Base-by-base conservation (phyloP, 805 yeast genomes). In the Kluyveromyces aestuarii region DNA sequence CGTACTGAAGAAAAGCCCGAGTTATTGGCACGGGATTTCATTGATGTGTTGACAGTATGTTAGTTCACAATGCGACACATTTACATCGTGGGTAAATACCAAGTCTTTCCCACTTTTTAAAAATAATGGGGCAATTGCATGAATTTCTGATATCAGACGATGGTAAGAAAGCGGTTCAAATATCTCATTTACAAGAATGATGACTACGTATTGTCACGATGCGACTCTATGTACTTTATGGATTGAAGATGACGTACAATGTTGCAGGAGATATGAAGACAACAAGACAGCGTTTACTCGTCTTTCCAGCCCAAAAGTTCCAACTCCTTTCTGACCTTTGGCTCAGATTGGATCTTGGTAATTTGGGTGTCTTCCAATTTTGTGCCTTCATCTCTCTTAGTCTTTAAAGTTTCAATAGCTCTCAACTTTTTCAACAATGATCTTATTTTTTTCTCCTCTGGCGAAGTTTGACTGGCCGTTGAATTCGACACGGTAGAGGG, bases 381-480 rank as follows among this genome's bases (percentile, higher is more conserved):
- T 54, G 89, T 96, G 45, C 91, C 95, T 48, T 72, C 73, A 8
- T 84, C 85, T 69, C 87, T 89, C 65, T 91, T 87, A 73, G 79
- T 78, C 68, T 90, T 90, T 60, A 93, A 76, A 47, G 81, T 81
- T 67, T 90, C 96, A 58, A 93, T 93, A n/a, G 99, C 97, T 62
- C 98, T 79, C 54, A 91, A 76, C 70, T 93, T 93, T 72, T 93
- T 93, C 68, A 90, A 76, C 64, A 93, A 75, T 33, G 93, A 81
- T 65, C 99, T 79, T 54, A 88, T 82, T 69, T 90, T 89, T 75
- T 90, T 93, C 59, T 91, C 98, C 68, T 91, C 97, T 39, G 87
- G 74, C 10, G 87, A 79, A 37, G 66, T 57, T 46, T 60, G 63
- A 17, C 45, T 41, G 37, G 48, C 46, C n/a, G 53, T 45, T 16